Evolutionary conservation across 2,329 filamentous ascomycete species (phyloP).

Genomic region (Endothia cerciana): DNA sequence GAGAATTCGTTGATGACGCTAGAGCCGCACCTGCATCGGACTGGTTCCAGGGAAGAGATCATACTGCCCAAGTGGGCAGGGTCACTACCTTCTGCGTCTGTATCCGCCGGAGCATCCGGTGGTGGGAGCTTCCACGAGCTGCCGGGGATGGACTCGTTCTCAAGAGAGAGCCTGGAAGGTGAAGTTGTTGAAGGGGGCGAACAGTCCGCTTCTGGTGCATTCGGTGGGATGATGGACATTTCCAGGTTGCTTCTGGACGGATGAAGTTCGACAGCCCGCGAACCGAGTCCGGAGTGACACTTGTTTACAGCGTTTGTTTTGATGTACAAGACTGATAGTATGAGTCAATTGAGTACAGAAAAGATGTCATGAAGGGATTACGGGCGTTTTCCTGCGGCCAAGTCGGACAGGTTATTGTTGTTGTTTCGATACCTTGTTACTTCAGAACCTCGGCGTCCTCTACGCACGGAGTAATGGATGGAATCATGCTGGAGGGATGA

Average conservation of each 20-base stretch:
- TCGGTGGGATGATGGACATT: slow-evolving; percentile 63
- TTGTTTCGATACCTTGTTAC: slow-evolving; percentile 13
- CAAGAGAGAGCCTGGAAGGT: slow-evolving; percentile 25
- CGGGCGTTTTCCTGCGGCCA: slow-evolving; percentile 1
- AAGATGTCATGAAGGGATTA: neutral
- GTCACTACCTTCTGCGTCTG: slow-evolving; percentile 15
- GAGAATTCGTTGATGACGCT: slow-evolving; percentile 48
- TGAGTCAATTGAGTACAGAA: neutral
- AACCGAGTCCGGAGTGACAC: neutral
- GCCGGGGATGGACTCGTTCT: slow-evolving; percentile 23
- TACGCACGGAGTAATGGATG: slow-evolving; percentile 22
- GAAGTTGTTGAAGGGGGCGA: slow-evolving; percentile 36
- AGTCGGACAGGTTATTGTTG: slow-evolving; percentile 2
- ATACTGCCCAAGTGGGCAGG: slow-evolving; percentile 44
- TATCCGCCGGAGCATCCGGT: neutral
- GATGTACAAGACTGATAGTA: neutral
- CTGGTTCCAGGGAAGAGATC: slow-evolving; percentile 52
- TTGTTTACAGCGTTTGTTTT: slow-evolving; percentile 4
- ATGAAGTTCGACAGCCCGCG: neutral
- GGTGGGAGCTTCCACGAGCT: slow-evolving; percentile 21
- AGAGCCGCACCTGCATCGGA: slow-evolving; percentile 45
- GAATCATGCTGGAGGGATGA: slow-evolving; percentile 1
- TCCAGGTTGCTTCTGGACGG: slow-evolving; percentile 60
- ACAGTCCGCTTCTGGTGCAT: slow-evolving; percentile 35
- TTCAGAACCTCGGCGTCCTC: neutral